phyloP scores from a whole-genome alignment of 768 basidiomycete species.

The Rhizopogon roseolus region DNA sequence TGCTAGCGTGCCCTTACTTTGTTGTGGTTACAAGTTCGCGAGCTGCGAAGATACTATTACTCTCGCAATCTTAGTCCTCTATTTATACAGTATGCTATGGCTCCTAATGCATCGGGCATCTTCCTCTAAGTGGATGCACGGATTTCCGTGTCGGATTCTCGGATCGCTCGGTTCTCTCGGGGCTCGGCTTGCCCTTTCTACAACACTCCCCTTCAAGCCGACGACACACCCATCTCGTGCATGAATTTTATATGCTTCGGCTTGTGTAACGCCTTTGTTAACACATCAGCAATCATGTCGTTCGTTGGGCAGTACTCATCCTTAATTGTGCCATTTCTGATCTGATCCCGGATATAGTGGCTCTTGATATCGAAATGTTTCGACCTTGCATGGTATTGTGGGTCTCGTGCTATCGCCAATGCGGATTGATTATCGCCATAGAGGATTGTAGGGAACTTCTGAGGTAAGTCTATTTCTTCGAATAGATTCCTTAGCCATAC shows the following conservation, averaged over 20 bases:
- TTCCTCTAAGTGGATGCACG: too few species aligned
- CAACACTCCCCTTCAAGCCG: slow-evolving; percentile 16
- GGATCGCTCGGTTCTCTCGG: too few species aligned
- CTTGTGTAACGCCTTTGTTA: neutral
- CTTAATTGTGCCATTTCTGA: slow-evolving; percentile 6
- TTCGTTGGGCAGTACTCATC: slow-evolving; percentile 6
- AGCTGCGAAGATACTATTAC: too few species aligned
- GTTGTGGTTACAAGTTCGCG: too few species aligned
- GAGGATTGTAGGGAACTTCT: slow-evolving; percentile 6
- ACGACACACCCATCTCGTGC: neutral
- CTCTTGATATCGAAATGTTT: slow-evolving; percentile 32
- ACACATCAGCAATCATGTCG: slow-evolving; percentile 17
- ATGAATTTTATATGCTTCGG: neutral
- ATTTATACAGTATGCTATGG: too few species aligned
- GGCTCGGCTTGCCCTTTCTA: too few species aligned
- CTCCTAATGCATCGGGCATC: too few species aligned
- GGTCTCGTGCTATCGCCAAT: slow-evolving; percentile 17
- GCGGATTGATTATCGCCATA: slow-evolving; percentile 27
- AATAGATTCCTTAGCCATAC: slow-evolving; percentile 13
- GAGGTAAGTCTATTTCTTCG: slow-evolving; percentile 8
- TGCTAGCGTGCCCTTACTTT: too few species aligned
- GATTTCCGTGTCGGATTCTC: too few species aligned
- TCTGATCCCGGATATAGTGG: slow-evolving; percentile 24
- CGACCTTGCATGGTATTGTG: slow-evolving; percentile 22
- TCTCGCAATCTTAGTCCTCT: too few species aligned